A percentile compares a stretch with the other conserved stretches of the same genome.
Evolutionary conservation across 768 basidiomycete species (phyloP).

Genomic region (Lentinula boryana): DNA sequence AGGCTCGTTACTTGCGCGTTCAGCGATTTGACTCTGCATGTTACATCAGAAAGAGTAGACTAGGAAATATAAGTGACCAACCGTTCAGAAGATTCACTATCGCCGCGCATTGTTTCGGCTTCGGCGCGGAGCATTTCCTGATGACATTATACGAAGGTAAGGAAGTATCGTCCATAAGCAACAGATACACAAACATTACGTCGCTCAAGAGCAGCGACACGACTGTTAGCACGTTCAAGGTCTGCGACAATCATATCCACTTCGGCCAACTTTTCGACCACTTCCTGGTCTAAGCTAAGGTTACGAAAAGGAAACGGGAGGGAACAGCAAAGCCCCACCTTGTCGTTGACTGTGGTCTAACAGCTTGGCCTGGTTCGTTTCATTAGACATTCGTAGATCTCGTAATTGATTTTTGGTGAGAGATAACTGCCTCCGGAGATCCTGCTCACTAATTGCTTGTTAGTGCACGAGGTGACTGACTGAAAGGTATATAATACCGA

Average conservation of each 20-base stretch:
- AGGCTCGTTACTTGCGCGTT: conserved; percentile 70
- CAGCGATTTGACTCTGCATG: conserved; percentile 57
- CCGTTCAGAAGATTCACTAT: conserved; percentile 66
- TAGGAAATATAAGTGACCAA: conserved; percentile 37
- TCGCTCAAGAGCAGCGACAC: conserved; percentile 88
- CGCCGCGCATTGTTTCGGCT: conserved; percentile 84
- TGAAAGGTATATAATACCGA: conserved; percentile 40
- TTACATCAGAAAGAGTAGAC: conserved; percentile 38
- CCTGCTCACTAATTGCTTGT: conserved; percentile 67
- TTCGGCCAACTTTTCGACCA: conserved; percentile 83
- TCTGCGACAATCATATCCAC: conserved; percentile 94
- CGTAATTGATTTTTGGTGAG: conserved; percentile 84
- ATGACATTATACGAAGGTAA: neutral
- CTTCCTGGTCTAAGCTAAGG: conserved; percentile 71
- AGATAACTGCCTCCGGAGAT: conserved; percentile 87
- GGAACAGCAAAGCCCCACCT: conserved; percentile 37
- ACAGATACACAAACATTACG: conserved; percentile 61
- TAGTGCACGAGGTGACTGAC: neutral
- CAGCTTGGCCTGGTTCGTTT: conserved; percentile 88
- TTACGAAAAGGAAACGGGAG: neutral
- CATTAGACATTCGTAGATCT: conserved; percentile 86
- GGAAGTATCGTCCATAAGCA: neutral
- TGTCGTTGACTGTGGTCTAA: conserved; percentile 88
- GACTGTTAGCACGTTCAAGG: conserved; percentile 89
- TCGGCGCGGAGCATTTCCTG: conserved; percentile 95